Base-by-base conservation (phyloP, 2,329 filamentous ascomycete genomes). In the Pyricularia grisea region DNA sequence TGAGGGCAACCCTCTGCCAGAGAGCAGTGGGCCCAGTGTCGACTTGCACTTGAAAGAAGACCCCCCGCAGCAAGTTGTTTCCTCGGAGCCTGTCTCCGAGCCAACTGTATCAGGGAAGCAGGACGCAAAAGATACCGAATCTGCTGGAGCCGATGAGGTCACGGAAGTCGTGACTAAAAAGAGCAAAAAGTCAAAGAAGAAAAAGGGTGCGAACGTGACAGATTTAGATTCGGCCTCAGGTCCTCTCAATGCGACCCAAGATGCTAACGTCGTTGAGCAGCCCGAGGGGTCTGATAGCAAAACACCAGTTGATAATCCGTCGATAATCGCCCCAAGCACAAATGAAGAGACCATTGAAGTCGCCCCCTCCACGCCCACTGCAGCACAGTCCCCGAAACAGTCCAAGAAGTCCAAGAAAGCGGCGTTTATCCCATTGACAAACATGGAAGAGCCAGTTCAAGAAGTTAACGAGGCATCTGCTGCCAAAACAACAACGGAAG, bases 101-200 rank as follows among this genome's bases (percentile, higher is more conserved):
- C 25, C 23, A 14, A 7, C 27, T n/a, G 23, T 27, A 61, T 61
- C 58, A 27, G 9, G 10, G 10, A 10, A 25, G 25, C n/a, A 27
- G 58, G 58, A 27, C 58, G 4, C 25, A 12, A 27, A 61, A 27
- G 58, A 27, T 25, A 23, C 23, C 12, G 23, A 61, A 61, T 12
- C 65, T 12, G 4, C 2, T 68, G 66, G 10, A 1, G 30, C n/a
- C 31, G 69, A 70, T 27, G 72, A 74, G 70, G 71, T 74, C 67
- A 72, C 71, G 70, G 71, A 73, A 65, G 55, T 70, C 67, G 69
- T 69, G 5, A 71, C 71, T 42, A 78, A 77, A 70, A 80, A 78
- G 70, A 75, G 75, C 61, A 79, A 79, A 72, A 79, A 79, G 58
- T 72, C 73, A 69, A 75, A 74, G 70, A 73, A 72, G 67, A 72